Evolutionary conservation across 1,284 basidiomycete species (phyloP), one percentile per base, ranked within the genome.

Genomic region (Somion occarium): DNA sequence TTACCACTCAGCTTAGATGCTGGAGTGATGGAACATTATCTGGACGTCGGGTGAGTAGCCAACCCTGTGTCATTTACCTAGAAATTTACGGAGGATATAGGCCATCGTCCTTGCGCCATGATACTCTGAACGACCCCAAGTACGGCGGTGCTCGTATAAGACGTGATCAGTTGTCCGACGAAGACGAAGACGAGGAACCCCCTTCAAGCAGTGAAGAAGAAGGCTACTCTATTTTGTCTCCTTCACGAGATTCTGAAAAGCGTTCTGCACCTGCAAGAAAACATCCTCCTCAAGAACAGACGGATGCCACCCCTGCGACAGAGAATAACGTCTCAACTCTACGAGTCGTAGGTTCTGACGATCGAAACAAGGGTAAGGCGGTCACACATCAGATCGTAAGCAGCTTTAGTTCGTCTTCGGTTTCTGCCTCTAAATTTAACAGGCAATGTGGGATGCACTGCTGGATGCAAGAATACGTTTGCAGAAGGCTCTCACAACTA

Each of bases 391-490:
- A 98, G 69, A 80, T 92, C 52, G 93, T 90, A 19, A 44, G 50
- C 5, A 24, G 19, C 19, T 23, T 34, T 48, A 15, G 23, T 25
- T 22, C 5, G 5, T 23, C 11, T 43, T 43, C 42, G 20, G 7
- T 22, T 27, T 23, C 20, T 46, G n/a, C 22, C 23, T 22, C 22
- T 41, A 5, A 15, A 30, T 30, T 26, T 25, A 25, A 37, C 56
- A 96, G 92, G 74, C 76, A 3, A 70, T 93, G 26, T 96, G 91
- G 84, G 91, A 96, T 64, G 76, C 78, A 4, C 73, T 97, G 30
- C 76, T 97, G 34, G 91, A 95, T 62, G 81, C 89, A 18, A 83
- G 94, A 34, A 98, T 98, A 65, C 85, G 85, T 25, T 69, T 96
- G 49, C 94, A 97, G 70, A 97, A 93, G 71, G 80, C 84, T 20